Percentiles rank a stretch among this genome's conserved stretches.
phyloP scores from a whole-genome alignment of 192 early-diverging fungal genomes.

The Anaeromyces robustus region DNA sequence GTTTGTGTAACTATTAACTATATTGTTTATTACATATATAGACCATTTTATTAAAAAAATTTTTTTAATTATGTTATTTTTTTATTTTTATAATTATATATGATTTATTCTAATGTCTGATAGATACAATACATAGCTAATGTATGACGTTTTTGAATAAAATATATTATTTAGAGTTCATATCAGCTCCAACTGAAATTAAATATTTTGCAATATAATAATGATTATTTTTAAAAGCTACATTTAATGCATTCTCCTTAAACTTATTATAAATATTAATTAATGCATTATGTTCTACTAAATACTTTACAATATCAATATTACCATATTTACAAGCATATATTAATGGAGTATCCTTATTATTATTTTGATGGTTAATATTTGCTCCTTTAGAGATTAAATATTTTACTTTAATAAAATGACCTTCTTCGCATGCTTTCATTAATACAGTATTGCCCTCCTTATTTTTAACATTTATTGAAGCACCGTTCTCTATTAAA shows the following conservation, averaged over 20 bases:
- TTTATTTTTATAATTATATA: too few relatives aligned
- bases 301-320: background rate
- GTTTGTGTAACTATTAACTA: too few relatives aligned
- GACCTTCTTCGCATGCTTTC: background rate
- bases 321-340: background rate
- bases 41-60: too few relatives aligned
- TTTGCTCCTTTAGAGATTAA: background rate
- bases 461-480: background rate
- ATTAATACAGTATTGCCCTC: background rate
- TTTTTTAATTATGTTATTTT: too few relatives aligned
- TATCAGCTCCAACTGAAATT: too few relatives aligned
- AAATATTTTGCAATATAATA: background rate
- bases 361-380: background rate
- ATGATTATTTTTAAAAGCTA: background rate
- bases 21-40: too few relatives aligned
- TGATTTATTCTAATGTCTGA: too few relatives aligned
- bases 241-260: background rate
- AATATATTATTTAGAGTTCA: too few relatives aligned
- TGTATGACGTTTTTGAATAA: too few relatives aligned
- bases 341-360: background rate
- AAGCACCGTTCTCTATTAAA: too few relatives aligned
- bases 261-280: background rate
- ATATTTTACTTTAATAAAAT: background rate
- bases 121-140: too few relatives aligned
- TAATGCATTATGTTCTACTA: background rate